Base-by-base conservation (phyloP, 2,329 filamentous ascomycete genomes). In the Ceratocystis destructans region DNA sequence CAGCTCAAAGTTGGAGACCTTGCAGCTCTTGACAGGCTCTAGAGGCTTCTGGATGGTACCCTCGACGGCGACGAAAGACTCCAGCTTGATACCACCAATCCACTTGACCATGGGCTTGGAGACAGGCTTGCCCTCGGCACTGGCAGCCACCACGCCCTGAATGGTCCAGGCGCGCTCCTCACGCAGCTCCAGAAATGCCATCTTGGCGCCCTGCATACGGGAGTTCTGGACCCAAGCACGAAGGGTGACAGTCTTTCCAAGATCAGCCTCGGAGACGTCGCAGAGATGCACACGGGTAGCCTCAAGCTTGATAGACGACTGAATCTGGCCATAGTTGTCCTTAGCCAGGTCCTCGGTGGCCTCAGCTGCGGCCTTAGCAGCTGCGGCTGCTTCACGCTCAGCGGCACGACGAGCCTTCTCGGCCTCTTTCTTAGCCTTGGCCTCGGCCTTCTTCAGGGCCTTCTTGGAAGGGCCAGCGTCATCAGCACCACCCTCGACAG, bases 51-150 rank as follows among this genome's bases (percentile, higher is more conserved):
- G 83, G 64, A 97, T 87, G 41, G 82, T 78, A 70, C 88, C 94
- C 72, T 95, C 89, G 68, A 96, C 86, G 50, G 86, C 79, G 31
- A 96, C 86, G 71, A 88, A 91, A 71, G 87, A 90, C 80, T 96
- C 93, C 59, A 87, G 81, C 73, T 84, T 87, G 70, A 96, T 77
- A 55, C 79, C 82, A 61, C 83, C 84, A 62, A 88, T 85, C 84
- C 89, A 97, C 79, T 97, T 97, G 74, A 96, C 89, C 93, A 97
- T 97, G 76, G 89, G 90, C 74, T 86, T 87, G 69, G 84, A 88
- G 46, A 91, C 83, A 5, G 77, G 77, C 62, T 78, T 82, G 45
- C 81, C 85, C 72, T 90, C 84, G 72, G 83, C 83, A 79, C 95
- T 96, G 63, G 83, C 87, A 20, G 83, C 81, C 17, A 90, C 79